These are phyloP conservation scores for Colletotrichum destructivum DNA, from an alignment of 2,329 filamentous ascomycete species.

Conservation along the genomic window DNA sequence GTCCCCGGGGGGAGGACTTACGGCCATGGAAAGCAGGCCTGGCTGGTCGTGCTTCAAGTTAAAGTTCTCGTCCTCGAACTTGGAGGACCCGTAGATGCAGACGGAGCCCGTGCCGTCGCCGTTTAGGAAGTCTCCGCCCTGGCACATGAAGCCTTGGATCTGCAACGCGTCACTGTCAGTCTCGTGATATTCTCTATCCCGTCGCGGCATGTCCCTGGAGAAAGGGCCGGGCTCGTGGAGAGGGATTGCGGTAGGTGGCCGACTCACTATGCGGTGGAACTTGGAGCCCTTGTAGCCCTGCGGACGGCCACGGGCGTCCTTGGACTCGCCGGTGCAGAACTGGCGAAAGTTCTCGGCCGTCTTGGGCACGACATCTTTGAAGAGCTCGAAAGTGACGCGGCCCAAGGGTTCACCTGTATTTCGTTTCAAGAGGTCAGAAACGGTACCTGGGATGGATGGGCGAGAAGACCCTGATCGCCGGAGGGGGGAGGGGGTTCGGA, in stretches of 20 bases:
- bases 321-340: slow-evolving; percentile 95
- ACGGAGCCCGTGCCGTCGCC: slow-evolving; percentile 92
- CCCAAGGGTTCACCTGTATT: slow-evolving; percentile 84
- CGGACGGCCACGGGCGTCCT: slow-evolving; percentile 81
- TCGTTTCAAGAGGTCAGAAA: slow-evolving; percentile 15
- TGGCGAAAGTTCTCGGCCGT: slow-evolving; percentile 98
- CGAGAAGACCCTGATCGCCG: not conserved
- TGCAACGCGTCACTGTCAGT: slow-evolving; percentile 52
- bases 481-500: not conserved
- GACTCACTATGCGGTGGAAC: slow-evolving; percentile 90
- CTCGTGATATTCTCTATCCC: slow-evolving; percentile 1
- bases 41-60: slow-evolving; percentile 81
- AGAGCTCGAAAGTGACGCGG: slow-evolving; percentile 91
- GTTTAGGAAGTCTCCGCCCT: slow-evolving; percentile 96
- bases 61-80: slow-evolving; percentile 95
- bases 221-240: not conserved
- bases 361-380: slow-evolving; percentile 84
- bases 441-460: not conserved
- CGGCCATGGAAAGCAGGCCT: slow-evolving; percentile 93
- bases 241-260: not conserved
- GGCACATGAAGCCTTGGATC: slow-evolving; percentile 98
- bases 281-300: slow-evolving; percentile 96
- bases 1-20: slow-evolving; percentile 61
- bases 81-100: slow-evolving; percentile 87
- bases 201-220: not conserved